Base-by-base conservation (phyloP, 2,329 filamentous ascomycete genomes). In the Colletotrichum shisoi region DNA sequence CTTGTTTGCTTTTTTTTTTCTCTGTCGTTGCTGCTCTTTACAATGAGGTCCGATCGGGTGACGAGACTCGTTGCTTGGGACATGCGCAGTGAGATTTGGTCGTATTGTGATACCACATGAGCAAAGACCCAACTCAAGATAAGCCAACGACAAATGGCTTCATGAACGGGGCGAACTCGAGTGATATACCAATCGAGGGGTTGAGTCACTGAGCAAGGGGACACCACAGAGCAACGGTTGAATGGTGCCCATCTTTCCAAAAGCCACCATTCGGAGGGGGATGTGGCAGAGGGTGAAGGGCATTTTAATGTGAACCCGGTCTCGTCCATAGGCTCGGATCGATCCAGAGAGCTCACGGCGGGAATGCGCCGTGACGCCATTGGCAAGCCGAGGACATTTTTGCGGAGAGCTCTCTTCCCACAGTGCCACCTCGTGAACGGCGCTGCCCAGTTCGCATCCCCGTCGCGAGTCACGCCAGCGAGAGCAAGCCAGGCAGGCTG, bases 231-330 rank as follows among this genome's bases (percentile, higher is more conserved):
- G 71, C 61, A 63, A 71, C 60, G 61, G 61, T 52, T 67, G 59
- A 44, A 72, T 72, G 71, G 71, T 72, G 71, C 70, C 71, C 71
- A 70, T 72, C 71, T 71, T 71, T 71, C 70, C 65, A 69, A 63
- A 71, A 69, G 21, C 37, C 63, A 67, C 69, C 65, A 64, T 72
- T 67, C 27, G 19, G 62, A 68, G 8, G 62, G 8, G 62, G 59
- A 66, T 65, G 52, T 60, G 49, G 65, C 59, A 49, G 57, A 63
- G 60, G 58, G 15, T 27, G 59, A 39, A 62, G 37, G 63, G 63
- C 57, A 69, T 67, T 70, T 70, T 68, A 69, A 60, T 44, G 40
- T 48, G 21, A 67, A 64, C 54, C 67, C 49, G 39, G 69, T 53
- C 62, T 57, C 45, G 42, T 67, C 51, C 56, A 61, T 62, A 68